Conservation (phyloP, 2,329 filamentous ascomycete species). For the Botrytis fabae region DNA sequence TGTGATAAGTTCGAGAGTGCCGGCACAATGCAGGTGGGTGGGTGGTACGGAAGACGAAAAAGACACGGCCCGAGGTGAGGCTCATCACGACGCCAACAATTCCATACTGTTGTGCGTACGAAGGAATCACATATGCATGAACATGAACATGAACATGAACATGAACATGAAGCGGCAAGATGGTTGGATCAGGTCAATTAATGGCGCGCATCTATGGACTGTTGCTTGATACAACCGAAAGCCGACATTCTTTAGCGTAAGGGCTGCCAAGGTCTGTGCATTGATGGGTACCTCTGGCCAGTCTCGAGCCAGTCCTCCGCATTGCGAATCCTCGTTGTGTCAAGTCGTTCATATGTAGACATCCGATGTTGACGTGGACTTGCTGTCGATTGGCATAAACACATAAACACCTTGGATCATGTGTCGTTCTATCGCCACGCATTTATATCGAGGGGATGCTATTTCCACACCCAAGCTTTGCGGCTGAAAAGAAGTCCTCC, state of each 20-base stretch:
- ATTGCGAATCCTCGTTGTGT: not conserved
- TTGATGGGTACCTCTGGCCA: not conserved
- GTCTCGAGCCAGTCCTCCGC: not conserved
- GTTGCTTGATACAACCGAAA: not conserved
- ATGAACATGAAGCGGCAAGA: not conserved
- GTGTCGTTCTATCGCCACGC: not conserved
- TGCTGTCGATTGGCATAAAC: not conserved
- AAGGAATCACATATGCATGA: not conserved
- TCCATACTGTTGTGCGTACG: not conserved
- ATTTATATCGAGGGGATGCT: not conserved
- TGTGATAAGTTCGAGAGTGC: not conserved
- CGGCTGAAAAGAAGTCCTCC: slow-evolving; percentile 2
- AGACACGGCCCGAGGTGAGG: not conserved
- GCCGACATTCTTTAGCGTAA: not conserved
- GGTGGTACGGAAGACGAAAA: not conserved
- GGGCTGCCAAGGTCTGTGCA: not conserved
- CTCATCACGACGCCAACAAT: not conserved
- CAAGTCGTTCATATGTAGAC: not conserved
- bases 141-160: not conserved
- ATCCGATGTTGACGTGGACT: not conserved
- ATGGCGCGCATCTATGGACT: not conserved
- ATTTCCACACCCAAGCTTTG: not conserved
- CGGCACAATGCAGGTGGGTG: not conserved
- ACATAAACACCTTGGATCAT: not conserved
- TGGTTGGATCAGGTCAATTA: not conserved